phyloP scores from a whole-genome alignment of 2,329 filamentous ascomycete species.

The Nothophaeocryptopus gaeumannii region DNA sequence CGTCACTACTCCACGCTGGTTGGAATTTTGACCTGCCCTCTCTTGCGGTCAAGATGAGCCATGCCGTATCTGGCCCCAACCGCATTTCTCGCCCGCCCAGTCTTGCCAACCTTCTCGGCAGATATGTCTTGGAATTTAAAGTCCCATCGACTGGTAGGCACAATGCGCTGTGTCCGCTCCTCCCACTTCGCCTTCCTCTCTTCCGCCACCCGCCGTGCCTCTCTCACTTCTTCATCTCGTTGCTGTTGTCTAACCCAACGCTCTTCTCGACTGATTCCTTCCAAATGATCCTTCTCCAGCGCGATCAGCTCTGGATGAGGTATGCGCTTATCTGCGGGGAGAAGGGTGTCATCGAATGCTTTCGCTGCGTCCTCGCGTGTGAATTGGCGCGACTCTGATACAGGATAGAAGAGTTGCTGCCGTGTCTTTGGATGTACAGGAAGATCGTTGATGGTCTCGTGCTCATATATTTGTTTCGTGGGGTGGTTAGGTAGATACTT shows the following conservation, averaged over 20 bases:
- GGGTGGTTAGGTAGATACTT: constrained; percentile 37
- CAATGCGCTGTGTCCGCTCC: constrained; percentile 42
- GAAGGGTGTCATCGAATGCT: constrained; percentile 58
- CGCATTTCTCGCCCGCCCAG: constrained; percentile 53
- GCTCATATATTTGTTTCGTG: constrained; percentile 40
- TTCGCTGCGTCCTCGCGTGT: constrained; percentile 64
- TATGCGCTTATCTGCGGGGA: constrained; percentile 62
- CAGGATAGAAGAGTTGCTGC: constrained; percentile 60
- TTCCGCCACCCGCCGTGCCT: constrained; percentile 39
- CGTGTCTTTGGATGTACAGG: constrained; percentile 56
- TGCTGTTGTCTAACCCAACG: constrained; percentile 45
- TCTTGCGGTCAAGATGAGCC: constrained; percentile 61
- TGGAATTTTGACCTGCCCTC: constrained; percentile 62
- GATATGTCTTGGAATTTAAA: constrained; percentile 60
- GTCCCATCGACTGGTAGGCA: constrained; percentile 54
- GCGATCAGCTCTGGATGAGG: constrained; percentile 60
- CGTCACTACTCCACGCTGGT: constrained; percentile 50
- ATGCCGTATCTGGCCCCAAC: constrained; percentile 62
- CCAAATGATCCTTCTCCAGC: constrained; percentile 45
- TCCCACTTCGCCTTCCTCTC: constrained; percentile 45
- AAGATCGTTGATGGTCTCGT: constrained; percentile 65
- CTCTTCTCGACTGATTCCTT: constrained; percentile 38
- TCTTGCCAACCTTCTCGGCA: constrained; percentile 53
- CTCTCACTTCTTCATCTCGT: constrained; percentile 32
- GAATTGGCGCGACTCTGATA: constrained; percentile 62